Base-by-base conservation (phyloP, 2,329 filamentous ascomycete species). In the Neofusicoccum kwambonambiense region DNA sequence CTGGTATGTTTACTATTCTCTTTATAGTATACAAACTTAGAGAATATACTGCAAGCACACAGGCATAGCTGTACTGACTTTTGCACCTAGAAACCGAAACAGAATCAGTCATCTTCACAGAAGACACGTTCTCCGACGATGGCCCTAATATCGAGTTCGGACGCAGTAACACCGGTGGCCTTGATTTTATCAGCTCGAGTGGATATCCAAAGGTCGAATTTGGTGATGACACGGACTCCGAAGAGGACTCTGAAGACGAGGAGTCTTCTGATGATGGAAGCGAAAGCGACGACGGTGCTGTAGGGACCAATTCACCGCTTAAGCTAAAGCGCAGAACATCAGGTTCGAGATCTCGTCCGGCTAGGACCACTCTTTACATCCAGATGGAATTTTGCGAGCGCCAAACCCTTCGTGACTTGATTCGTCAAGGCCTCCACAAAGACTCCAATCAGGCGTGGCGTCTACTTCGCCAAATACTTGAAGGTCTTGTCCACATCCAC, bases 331-430 rank as follows among this genome's bases (percentile, higher is more conserved):
- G 80, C 11, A 75, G 77, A 51, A 77, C 78, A 60, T 83, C 82
- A 17, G 80, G 79, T 61, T 83, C 82, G 13, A 77, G 79, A 63
- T 79, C 80, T 19, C 47, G 66, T 17, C 82, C 84, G 49, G 84
- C 86, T 66, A 86, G 86, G 61, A 93, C 90, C 0, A 89, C 93
- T 6, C 83, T 99, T 47, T 99, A 97, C 75, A 98, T 99, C 64
- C 95, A 96, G 67, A 99, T 99, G 95, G 95, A 99, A 75, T 96
- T 97, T 70, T 99, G 95, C 73, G 94, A 98, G 75, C 95, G 94
- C 74, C 87, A 91, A 69, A 98, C 95, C 0, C 84, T 99, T 37
- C 89, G 93, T 19, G 93, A 98, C 81, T 79, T 97, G 35, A 96
- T 99, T 65, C 85, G 87, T 22, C 87, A 89, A 71, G 89, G 88